A percentile compares a stretch with the other conserved stretches of the same genome.
These are phyloP conservation scores for Penicillium sp. DNA, from an alignment of 2,329 filamentous ascomycete species.

Conservation along the genomic window DNA sequence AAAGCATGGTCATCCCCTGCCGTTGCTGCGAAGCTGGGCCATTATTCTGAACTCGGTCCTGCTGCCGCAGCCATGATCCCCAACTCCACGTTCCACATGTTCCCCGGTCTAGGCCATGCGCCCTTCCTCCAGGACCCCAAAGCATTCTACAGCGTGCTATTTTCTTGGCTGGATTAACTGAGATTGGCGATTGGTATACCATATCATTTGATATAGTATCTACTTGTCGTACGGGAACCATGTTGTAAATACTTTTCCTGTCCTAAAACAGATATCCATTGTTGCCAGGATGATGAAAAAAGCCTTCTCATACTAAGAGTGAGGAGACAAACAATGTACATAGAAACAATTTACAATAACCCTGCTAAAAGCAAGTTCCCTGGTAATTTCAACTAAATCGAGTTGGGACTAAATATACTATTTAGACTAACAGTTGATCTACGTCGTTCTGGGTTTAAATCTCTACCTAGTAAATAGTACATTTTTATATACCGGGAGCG, in stretches of 20 bases:
- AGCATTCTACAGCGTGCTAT: constrained; percentile 9
- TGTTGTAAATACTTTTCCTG: neutral
- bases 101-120: constrained; percentile 17
- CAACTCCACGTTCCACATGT: constrained; percentile 16
- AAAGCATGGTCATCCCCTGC: constrained; percentile 11
- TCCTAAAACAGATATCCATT: neutral
- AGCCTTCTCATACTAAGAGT: neutral
- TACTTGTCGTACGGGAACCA: too few species aligned
- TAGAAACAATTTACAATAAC: neutral
- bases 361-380: neutral
- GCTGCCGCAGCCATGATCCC: constrained; percentile 16
- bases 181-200: neutral
- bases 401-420: neutral
- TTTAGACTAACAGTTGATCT: too few species aligned
- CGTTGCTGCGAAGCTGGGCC: constrained; percentile 10
- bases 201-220: neutral
- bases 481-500: too few species aligned
- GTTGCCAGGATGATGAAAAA: neutral
- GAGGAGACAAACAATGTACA: neutral
- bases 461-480: too few species aligned
- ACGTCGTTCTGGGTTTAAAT: too few species aligned
- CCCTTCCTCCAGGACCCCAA: constrained; percentile 19
- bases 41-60: constrained; percentile 13
- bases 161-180: constrained; percentile 5
- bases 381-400: neutral